Evolutionary conservation across 805 yeast genomes (phyloP).

Genomic region (Cyberlindnera mississippiensis): DNA sequence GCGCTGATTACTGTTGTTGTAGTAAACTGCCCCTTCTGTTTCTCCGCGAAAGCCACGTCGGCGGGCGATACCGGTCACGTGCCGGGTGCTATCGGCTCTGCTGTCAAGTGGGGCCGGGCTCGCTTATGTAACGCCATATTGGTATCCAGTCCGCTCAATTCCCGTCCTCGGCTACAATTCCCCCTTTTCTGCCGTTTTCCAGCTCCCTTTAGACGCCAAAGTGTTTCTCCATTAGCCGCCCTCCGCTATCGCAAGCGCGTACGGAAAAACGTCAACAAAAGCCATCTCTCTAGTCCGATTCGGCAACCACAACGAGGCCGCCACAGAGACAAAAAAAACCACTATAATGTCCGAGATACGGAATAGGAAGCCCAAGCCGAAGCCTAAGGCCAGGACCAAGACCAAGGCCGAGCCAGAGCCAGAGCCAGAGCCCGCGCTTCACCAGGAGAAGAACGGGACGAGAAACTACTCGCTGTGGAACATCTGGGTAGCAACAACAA

Average conservation of each 20-base stretch:
- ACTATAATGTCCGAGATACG: constrained; percentile 19
- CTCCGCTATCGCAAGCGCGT: too few species aligned
- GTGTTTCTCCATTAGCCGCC: too few species aligned
- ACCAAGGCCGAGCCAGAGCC: not conserved
- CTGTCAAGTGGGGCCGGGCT: too few species aligned
- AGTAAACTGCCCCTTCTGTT: not conserved
- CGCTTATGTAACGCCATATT: too few species aligned
- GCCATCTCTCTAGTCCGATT: too few species aligned
- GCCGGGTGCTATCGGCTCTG: too few species aligned
- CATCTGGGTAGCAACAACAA: constrained; percentile 60
- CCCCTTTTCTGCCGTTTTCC: too few species aligned
- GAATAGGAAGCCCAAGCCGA: constrained; percentile 13
- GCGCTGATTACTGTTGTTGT: too few species aligned
- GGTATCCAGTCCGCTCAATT: too few species aligned
- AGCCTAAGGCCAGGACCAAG: constrained; percentile 3
- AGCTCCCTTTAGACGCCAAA: too few species aligned
- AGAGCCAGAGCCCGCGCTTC: not conserved
- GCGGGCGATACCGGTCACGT: too few species aligned
- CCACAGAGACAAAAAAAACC: not conserved
- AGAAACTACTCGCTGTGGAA: constrained; percentile 53
- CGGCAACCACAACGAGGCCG: not conserved
- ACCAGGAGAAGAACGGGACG: constrained; percentile 3
- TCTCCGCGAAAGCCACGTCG: constrained; percentile 3
- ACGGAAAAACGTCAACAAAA: not conserved
- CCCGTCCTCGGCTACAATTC: too few species aligned